Percentiles rank a stretch among this genome's conserved stretches.
Conservation (phyloP, 306 rosid genomes). For the Fagus sylvatica region DNA sequence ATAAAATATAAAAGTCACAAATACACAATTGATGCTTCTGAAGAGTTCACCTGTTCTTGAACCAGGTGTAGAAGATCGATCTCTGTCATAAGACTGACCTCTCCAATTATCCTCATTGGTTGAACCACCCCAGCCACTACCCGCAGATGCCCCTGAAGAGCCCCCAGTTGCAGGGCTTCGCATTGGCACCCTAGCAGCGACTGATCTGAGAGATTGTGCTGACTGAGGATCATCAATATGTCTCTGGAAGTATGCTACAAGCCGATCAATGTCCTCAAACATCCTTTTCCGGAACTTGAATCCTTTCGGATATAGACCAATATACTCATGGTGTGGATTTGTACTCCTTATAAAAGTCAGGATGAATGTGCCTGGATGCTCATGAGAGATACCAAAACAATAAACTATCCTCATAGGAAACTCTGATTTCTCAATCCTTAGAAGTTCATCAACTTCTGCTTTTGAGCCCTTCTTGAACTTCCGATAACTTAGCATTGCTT, state of each 20-base stretch:
- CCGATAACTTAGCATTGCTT: slow-evolving; percentile 83
- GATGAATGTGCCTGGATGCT: slow-evolving; percentile 98
- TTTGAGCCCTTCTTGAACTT: slow-evolving; percentile 83
- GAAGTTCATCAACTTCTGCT: slow-evolving; percentile 87
- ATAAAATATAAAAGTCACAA: neutral
- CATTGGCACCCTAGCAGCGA: slow-evolving; percentile 99
- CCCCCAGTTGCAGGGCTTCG: slow-evolving; percentile 98
- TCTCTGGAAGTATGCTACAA: slow-evolving; percentile 86
- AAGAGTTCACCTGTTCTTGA: slow-evolving; percentile 72
- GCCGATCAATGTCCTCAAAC: slow-evolving; percentile 96
- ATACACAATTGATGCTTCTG: neutral
- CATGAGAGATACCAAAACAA: slow-evolving; percentile 85
- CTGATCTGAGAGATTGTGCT: slow-evolving; percentile 88
- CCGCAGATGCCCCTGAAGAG: slow-evolving; percentile 78
- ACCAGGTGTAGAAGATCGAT: slow-evolving; percentile 83
- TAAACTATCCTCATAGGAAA: slow-evolving; percentile 87
- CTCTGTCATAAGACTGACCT: slow-evolving; percentile 76
- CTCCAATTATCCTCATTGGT: slow-evolving; percentile 81
- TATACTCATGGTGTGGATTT: slow-evolving; percentile 96
- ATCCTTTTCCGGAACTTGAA: slow-evolving; percentile 93
- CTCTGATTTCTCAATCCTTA: slow-evolving; percentile 76
- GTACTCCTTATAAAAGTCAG: slow-evolving; percentile 83
- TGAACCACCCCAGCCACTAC: slow-evolving; percentile 87
- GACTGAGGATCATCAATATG: slow-evolving; percentile 88
- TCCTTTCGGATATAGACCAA: slow-evolving; percentile 97